Evolutionary conservation across 352 stramenopile species (phyloP), one percentile per base, ranked within the genome.

Genomic region (Phytopythium boreale): DNA sequence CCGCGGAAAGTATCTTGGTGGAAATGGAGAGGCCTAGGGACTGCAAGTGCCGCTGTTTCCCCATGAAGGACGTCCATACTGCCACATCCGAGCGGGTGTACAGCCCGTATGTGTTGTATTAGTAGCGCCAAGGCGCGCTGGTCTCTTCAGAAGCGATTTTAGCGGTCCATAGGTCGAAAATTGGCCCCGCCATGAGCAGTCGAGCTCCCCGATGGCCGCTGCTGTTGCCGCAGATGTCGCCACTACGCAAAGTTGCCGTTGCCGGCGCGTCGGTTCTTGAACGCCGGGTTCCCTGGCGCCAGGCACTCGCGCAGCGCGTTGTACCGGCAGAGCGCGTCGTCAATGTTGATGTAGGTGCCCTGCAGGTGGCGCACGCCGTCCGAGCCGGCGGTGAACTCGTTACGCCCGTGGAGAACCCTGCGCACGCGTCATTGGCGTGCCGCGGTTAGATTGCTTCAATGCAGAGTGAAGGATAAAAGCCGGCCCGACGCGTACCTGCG

Each of bases 331-430:
- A 91, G 62, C 31, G 84, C 87, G 68, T 96, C 86, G 64, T 96
- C 87, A 61, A 96, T 94, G 71, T 94, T 96, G 63, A 96, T 37
- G 64, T 96, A 96, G 4, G 85, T 93, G 63, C 87, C 87, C 64
- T 96, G 87, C 10, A 96, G 71, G 62, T 96, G 87, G 51, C 87
- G 85, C 44, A 90, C 74, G 31, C 84, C 85, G 52, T 82, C 82
- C n/a, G 84, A 90, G 36, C 70, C 76, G 37, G 84, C 64, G 7
- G 73, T 77, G 62, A 93, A 96, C 22, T 90, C 69, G 56, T 89
- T 92, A 57, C 87, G 80, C 37, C 87, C 87, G 56, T 96, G 87
- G 7, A 96, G 68, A 19, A 96, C 72, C 53, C 87, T 76, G 68
- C 19, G 27, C 14, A 11, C 7, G 10, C 7, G 10, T 27, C 29